These are phyloP conservation scores for Vaccinium myrtillus DNA, from an alignment of 148 eudicot genomes.

Conservation along the genomic window DNA sequence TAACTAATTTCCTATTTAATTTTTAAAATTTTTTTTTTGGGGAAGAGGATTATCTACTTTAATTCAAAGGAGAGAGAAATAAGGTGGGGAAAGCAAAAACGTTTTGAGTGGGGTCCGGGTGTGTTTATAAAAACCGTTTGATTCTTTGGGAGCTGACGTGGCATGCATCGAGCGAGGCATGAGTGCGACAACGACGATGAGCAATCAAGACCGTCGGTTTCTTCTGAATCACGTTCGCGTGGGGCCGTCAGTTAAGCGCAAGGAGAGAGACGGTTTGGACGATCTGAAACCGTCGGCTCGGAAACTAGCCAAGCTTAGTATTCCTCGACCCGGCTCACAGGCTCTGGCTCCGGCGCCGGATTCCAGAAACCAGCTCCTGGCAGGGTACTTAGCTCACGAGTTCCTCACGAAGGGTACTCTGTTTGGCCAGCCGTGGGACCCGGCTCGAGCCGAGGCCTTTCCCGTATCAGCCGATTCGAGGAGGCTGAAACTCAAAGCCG, in stretches of 20 bases:
- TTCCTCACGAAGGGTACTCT: conserved; percentile 38
- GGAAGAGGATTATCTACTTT: background rate
- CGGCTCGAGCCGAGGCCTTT: conserved; percentile 35
- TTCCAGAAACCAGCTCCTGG: conserved; percentile 29
- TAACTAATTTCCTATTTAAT: background rate
- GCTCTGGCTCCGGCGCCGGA: conserved; percentile 3
- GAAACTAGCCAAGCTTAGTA: conserved; percentile 8
- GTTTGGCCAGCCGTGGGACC: conserved; percentile 49
- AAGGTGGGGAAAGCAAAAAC: background rate
- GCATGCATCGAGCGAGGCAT: conserved; percentile 21
- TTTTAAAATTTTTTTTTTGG: too few species aligned
- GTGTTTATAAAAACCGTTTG: background rate
- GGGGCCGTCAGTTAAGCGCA: conserved; percentile 25
- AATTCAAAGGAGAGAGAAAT: background rate
- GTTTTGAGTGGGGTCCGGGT: background rate
- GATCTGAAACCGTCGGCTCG: conserved; percentile 2
- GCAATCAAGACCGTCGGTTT: conserved; percentile 24
- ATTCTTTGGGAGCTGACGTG: conserved; percentile 23
- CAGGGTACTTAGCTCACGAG: conserved; percentile 43
- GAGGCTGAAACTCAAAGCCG: background rate
- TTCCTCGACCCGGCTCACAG: background rate
- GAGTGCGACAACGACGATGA: conserved; percentile 14
- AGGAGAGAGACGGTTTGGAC: conserved; percentile 16
- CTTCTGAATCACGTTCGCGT: conserved; percentile 1
- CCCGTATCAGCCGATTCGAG: conserved; percentile 14